These are phyloP conservation scores for Lactifluus hygrophoroides DNA, from an alignment of 768 basidiomycete species.

Conservation along the genomic window DNA sequence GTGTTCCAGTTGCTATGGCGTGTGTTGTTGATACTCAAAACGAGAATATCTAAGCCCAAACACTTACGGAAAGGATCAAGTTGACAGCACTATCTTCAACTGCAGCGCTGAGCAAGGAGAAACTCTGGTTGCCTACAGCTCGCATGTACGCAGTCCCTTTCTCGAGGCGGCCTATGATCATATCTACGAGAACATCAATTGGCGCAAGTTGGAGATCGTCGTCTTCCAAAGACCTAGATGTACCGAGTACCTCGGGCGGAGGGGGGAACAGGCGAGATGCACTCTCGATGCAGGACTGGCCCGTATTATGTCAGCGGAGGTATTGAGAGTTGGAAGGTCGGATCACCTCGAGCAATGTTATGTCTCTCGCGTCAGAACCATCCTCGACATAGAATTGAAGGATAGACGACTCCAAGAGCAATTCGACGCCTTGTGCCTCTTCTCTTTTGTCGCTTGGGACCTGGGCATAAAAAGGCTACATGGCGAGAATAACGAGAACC, in stretches of 20 bases:
- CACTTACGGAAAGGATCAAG: slow-evolving; percentile 70
- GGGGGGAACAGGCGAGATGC: slow-evolving; percentile 44
- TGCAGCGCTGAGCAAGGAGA: slow-evolving; percentile 59
- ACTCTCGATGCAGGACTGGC: slow-evolving; percentile 53
- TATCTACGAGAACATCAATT: slow-evolving; percentile 79
- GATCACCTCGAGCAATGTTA: slow-evolving; percentile 54
- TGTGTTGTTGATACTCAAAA: neutral
- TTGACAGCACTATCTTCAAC: slow-evolving; percentile 67
- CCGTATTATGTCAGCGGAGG: neutral
- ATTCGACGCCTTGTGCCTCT: slow-evolving; percentile 55
- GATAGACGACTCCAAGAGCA: slow-evolving; percentile 62
- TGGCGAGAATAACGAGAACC: neutral
- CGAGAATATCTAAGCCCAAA: neutral
- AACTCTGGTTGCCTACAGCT: slow-evolving; percentile 70
- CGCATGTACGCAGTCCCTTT: slow-evolving; percentile 74
- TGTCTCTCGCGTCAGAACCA: slow-evolving; percentile 42
- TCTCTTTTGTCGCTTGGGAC: slow-evolving; percentile 39
- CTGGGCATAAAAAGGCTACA: slow-evolving; percentile 23
- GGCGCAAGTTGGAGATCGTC: slow-evolving; percentile 44
- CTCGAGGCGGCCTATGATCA: slow-evolving; percentile 86
- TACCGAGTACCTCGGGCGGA: slow-evolving; percentile 25
- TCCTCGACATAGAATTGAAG: slow-evolving; percentile 65
- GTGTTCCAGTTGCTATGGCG: slow-evolving; percentile 70
- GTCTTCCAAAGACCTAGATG: slow-evolving; percentile 26
- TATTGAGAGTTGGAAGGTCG: neutral